Conservation (phyloP, 78 protist species). For the Chrysochromulina tobinii region DNA sequence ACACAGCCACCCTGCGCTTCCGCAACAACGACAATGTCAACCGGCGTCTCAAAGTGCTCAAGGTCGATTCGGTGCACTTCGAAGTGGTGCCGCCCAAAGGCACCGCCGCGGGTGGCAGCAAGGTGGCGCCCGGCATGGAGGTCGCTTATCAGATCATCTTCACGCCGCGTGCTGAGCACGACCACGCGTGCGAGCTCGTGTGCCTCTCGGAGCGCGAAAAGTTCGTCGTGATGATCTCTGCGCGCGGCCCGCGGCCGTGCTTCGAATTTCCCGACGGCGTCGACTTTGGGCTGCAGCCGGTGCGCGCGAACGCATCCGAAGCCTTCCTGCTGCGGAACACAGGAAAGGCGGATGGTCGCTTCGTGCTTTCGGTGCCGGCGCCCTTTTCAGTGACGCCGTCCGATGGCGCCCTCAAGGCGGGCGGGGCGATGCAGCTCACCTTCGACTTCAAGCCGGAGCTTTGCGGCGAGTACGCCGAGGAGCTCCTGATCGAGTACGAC, state of each 20-base stretch:
- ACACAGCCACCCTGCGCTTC: constrained; percentile 29
- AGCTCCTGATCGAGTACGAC: constrained; percentile 21
- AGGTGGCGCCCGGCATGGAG: constrained; percentile 65
- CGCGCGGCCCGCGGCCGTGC: constrained; percentile 60
- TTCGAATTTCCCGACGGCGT: constrained; percentile 53
- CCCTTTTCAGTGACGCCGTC: constrained; percentile 47
- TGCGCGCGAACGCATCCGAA: background rate
- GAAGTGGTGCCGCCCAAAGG: background rate
- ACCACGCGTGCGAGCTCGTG: constrained; percentile 59
- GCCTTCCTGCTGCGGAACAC: constrained; percentile 58
- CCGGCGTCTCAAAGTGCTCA: constrained; percentile 47
- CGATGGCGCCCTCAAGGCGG: background rate
- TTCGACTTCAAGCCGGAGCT: constrained; percentile 22
- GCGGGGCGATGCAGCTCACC: constrained; percentile 24
- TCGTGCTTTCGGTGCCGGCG: background rate
- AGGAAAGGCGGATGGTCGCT: constrained; percentile 31
- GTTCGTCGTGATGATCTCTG: constrained; percentile 67
- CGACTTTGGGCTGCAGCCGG: constrained; percentile 48
- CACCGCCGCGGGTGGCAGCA: background rate
- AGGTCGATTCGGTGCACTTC: constrained; percentile 46
- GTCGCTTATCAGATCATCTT: constrained; percentile 35
- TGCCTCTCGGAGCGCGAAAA: constrained; percentile 66
- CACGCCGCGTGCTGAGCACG: constrained; percentile 39
- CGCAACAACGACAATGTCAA: constrained; percentile 58
- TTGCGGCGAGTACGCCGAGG: background rate